phyloP scores from a whole-genome alignment of 2,329 filamentous ascomycete genomes.

The Daldinia eschscholtzii region DNA sequence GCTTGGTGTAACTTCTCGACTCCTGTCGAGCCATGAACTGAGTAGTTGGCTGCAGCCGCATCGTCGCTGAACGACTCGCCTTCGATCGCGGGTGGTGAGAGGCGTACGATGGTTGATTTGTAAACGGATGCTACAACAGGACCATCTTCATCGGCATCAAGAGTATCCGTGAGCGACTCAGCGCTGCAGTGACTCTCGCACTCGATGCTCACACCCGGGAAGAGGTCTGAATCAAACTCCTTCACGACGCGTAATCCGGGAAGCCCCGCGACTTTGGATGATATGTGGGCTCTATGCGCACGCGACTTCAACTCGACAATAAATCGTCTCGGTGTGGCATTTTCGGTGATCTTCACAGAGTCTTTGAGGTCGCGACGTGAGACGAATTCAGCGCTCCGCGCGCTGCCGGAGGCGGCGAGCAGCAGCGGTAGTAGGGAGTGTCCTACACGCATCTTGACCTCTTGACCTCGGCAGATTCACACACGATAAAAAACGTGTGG shows the following conservation, averaged over 20 bases:
- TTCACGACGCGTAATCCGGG: conserved; percentile 43
- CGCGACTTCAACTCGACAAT: conserved; percentile 47
- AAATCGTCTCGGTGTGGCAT: conserved; percentile 42
- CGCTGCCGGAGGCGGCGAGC: not conserved
- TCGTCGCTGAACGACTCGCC: conserved; percentile 44
- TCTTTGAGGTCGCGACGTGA: conserved; percentile 6
- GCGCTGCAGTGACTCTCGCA: conserved; percentile 40
- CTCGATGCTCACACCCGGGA: conserved; percentile 45
- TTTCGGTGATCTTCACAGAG: conserved; percentile 10
- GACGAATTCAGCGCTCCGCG: not conserved
- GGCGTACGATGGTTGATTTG: conserved; percentile 38
- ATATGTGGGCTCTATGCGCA: conserved; percentile 29
- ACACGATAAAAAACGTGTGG: not conserved
- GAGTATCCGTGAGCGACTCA: conserved; percentile 31
- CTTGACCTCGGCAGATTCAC: not conserved
- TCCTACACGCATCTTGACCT: not conserved
- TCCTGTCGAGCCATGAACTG: conserved; percentile 44
- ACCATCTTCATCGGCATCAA: conserved; percentile 36
- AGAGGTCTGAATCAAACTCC: conserved; percentile 46
- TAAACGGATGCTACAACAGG: conserved; percentile 43
- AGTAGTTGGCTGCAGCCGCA: conserved; percentile 43
- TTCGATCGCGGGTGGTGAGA: conserved; percentile 32
- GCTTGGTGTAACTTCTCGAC: conserved; percentile 43
- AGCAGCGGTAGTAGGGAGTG: not conserved
- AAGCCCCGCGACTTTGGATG: conserved; percentile 33